Evolutionary conservation across 495 filamentous ascomycete genomes (phyloP), one percentile per base, ranked within the genome.

Genomic region (Aspergillus sclerotiicarbonarius): DNA sequence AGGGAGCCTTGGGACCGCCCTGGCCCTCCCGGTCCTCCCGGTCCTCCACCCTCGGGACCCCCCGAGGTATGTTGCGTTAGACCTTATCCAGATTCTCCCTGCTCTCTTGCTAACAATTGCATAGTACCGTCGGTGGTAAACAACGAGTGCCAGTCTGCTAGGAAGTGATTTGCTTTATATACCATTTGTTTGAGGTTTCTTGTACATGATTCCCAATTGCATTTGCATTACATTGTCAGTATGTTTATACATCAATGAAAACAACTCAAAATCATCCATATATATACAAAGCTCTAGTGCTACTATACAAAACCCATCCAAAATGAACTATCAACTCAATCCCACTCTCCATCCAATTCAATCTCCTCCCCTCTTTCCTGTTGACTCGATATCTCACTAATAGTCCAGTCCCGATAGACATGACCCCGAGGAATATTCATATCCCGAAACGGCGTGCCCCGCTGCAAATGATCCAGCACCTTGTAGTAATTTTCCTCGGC

Each of bases 401-500:
- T 64, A 12, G 67, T 67, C 70, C 69, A 72, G 9, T 57, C 53
- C 9, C 58, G 50, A 56, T 57, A 75, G 10, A 62, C 54, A 47
- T 73, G 64, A 2, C 68, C 70, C 4, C 54, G 51, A 9, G 70
- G 72, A 21, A 67, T 50, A 47, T 73, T 75, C 4, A 63, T 68
- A 49, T 71, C 71, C 37, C 57, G 57, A 52, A 71, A 73, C 12
- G 62, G 52, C 1, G 44, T 49, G 4, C 70, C 67, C 20, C 29
- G 51, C 33, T 65, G 50, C 1, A 73, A 39, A 62, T 70, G 66
- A 15, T 51, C 69, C 10, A 72, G 72, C 32, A 74, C 75, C 56
- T 78, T 70, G 33, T 66, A 65, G 51, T 80, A 85, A 52, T 83
- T 76, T 54, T 83, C 76, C 41, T 84, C 80, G 3, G 76, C 76